These are phyloP conservation scores for Colletotrichum sp. DNA, from an alignment of 2,329 filamentous ascomycete species.

Conservation along the genomic window DNA sequence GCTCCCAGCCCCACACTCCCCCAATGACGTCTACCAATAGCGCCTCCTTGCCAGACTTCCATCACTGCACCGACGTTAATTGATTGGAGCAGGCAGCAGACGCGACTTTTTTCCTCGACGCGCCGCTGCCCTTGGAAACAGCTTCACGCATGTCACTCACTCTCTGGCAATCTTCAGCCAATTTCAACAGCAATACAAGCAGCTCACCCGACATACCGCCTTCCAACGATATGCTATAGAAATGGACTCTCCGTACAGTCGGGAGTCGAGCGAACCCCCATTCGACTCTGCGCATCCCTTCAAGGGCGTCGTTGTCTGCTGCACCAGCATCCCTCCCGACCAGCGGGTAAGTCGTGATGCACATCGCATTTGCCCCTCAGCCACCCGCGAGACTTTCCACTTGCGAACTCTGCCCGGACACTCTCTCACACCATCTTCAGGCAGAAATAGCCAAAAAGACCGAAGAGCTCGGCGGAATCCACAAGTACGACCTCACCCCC, in stretches of 20 bases:
- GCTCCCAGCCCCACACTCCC: not conserved
- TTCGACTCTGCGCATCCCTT: slow-evolving; percentile 69
- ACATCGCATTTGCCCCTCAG: not conserved
- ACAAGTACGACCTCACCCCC: slow-evolving; percentile 92
- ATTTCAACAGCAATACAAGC: not conserved
- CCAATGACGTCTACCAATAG: slow-evolving; percentile 10
- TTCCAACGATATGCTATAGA: slow-evolving; percentile 8
- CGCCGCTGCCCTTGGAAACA: not conserved
- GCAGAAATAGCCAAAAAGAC: slow-evolving; percentile 67
- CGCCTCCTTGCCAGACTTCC: not conserved
- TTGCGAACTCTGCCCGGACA: not conserved
- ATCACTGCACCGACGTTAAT: not conserved
- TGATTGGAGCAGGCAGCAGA: slow-evolving; percentile 19
- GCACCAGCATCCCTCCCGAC: slow-evolving; percentile 83
- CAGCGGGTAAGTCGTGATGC: slow-evolving; percentile 65
- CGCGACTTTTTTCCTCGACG: slow-evolving; percentile 20
- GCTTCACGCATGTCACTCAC: not conserved
- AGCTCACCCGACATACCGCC: not conserved
- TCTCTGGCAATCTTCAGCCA: not conserved
- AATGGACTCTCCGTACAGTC: slow-evolving; percentile 3
- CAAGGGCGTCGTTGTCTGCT: slow-evolving; percentile 79
- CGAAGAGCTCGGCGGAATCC: slow-evolving; percentile 81
- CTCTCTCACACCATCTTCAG: slow-evolving; percentile 32
- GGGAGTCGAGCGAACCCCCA: slow-evolving; percentile 27
- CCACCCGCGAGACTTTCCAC: not conserved